Conservation (phyloP, 2,329 filamentous ascomycete genomes). For the Monosporascus cannonballus region DNA sequence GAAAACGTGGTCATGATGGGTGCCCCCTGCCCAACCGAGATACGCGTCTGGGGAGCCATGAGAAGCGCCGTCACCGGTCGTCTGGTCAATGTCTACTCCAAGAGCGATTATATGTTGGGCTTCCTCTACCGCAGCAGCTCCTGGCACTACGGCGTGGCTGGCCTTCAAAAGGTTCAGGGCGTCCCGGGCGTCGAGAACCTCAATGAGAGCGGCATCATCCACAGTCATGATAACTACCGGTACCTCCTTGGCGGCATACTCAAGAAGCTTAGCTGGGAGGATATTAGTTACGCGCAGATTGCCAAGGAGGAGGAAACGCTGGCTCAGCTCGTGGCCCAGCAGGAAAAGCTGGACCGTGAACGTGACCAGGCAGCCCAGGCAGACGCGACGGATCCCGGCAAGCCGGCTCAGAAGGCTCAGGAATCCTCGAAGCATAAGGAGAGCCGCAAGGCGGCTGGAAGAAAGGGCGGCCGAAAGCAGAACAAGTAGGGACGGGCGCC, state of each 20-base stretch:
- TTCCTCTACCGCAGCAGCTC: conserved; percentile 82
- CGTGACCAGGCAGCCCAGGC: conserved; percentile 1
- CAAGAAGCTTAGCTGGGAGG: conserved; percentile 62
- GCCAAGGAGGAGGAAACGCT: conserved; percentile 25
- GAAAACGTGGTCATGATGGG: conserved; percentile 84
- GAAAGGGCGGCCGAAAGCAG: background rate
- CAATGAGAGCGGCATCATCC: conserved; percentile 58
- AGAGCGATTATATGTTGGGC: conserved; percentile 80
- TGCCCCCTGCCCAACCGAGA: conserved; percentile 67
- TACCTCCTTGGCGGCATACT: conserved; percentile 62
- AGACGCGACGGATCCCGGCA: background rate
- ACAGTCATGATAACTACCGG: conserved; percentile 65
- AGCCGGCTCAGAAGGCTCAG: background rate
- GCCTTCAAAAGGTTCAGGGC: conserved; percentile 67
- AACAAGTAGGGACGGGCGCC: background rate
- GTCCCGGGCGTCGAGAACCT: conserved; percentile 63
- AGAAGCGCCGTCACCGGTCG: conserved; percentile 75
- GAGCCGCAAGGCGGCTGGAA: background rate
- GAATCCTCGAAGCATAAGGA: conserved; percentile 2
- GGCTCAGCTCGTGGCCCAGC: conserved; percentile 18
- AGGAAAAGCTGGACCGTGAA: conserved; percentile 9
- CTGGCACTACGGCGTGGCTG: conserved; percentile 77
- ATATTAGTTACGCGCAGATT: conserved; percentile 42
- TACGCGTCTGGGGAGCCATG: conserved; percentile 68
- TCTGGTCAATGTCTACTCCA: conserved; percentile 85